phyloP scores from a whole-genome alignment of 441 rosid genomes.

The Gossypium schwendimanii region DNA sequence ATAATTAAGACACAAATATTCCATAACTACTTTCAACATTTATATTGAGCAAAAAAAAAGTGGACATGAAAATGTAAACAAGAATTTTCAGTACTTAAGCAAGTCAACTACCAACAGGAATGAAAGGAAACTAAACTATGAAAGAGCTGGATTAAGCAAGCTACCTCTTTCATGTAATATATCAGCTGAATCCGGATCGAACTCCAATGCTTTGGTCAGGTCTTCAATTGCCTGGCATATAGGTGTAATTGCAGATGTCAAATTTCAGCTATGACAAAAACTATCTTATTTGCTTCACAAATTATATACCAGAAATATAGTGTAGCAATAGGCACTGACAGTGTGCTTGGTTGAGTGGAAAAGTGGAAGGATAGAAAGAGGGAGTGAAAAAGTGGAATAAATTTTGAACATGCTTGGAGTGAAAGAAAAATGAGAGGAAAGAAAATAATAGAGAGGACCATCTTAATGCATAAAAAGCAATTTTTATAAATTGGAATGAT shows the following conservation, averaged over 20 bases:
- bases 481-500: no score
- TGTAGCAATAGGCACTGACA: not conserved
- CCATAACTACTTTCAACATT: not conserved
- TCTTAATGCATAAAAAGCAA: no score
- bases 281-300: slow-evolving; percentile 4
- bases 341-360: no score
- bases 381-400: no score
- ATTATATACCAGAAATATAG: not conserved
- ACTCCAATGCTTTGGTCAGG: slow-evolving; percentile 83
- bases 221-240: slow-evolving; percentile 80
- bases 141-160: slow-evolving; percentile 17
- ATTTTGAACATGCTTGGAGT: no score
- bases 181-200: slow-evolving; percentile 84
- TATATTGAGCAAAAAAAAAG: not conserved
- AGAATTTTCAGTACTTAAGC: not conserved
- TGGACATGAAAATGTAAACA: not conserved
- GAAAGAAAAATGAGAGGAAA: no score
- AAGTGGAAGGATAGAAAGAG: no score
- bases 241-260: slow-evolving; percentile 20
- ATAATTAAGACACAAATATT: not conserved
- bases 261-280: slow-evolving; percentile 1
- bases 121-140: not conserved
- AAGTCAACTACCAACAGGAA: slow-evolving; percentile 1
- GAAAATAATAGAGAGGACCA: no score
- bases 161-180: slow-evolving; percentile 94